These are phyloP conservation scores for Aureobasidium sp. DNA, from an alignment of 2,329 filamentous ascomycete species.

Conservation along the genomic window DNA sequence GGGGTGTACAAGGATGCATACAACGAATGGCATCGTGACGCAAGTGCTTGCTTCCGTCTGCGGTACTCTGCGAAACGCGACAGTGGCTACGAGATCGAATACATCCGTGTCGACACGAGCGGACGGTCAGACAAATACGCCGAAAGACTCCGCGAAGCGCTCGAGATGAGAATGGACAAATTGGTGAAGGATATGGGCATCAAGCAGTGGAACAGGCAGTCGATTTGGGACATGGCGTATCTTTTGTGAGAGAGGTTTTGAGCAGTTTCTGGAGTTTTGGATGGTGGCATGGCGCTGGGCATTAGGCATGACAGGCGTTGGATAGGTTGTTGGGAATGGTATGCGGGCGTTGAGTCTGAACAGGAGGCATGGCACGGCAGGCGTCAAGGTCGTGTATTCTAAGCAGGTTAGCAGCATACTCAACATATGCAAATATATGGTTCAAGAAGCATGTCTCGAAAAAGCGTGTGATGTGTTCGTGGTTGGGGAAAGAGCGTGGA, in stretches of 20 bases:
- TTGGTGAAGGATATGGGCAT: not conserved
- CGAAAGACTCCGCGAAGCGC: constrained; percentile 8
- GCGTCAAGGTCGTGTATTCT: not conserved
- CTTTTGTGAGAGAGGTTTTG: not conserved
- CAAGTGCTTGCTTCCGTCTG: constrained; percentile 6
- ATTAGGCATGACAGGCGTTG: not conserved
- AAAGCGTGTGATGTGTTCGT: not conserved
- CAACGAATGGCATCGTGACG: constrained; percentile 11
- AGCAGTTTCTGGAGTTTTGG: not conserved
- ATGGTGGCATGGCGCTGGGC: not conserved
- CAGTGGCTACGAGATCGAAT: constrained; percentile 4
- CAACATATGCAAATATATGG: not conserved
- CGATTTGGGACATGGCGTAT: constrained; percentile 13
- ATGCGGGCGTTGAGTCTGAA: not conserved
- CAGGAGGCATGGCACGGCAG: not conserved
- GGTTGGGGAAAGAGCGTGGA: not conserved
- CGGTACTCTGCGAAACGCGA: not conserved
- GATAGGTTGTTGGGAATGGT: not conserved
- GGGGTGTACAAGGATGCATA: constrained; percentile 10
- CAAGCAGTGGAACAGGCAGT: constrained; percentile 10
- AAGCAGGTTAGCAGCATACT: constrained; percentile 1
- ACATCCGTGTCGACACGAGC: constrained; percentile 7
- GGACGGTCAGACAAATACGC: constrained; percentile 10
- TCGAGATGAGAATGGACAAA: constrained; percentile 12
- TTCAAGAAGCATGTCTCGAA: not conserved